Evolutionary conservation across 2,329 filamentous ascomycete genomes (phyloP).

Genomic region (Camillea tinctor): DNA sequence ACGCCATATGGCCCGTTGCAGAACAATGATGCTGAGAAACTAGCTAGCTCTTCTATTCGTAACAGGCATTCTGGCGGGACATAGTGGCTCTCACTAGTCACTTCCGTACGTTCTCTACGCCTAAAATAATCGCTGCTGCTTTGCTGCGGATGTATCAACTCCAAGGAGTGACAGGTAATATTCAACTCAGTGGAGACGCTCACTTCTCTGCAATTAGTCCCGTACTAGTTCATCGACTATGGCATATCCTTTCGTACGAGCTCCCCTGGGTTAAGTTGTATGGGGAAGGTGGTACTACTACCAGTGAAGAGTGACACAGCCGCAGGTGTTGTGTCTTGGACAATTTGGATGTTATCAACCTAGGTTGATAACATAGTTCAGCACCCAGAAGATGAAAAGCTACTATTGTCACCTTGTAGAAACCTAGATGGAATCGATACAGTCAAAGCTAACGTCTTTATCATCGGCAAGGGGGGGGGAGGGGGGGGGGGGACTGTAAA

Average conservation of each 20-base stretch:
- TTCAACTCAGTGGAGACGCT: background rate
- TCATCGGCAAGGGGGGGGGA: too few relatives aligned
- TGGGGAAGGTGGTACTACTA: conserved; percentile 5
- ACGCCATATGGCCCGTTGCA: too few relatives aligned
- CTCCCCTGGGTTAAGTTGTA: conserved; percentile 1
- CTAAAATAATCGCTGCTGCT: background rate
- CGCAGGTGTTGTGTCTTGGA: conserved; percentile 23
- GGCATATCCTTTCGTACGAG: conserved; percentile 3
- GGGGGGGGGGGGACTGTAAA: conserved; percentile 36
- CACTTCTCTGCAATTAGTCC: conserved; percentile 3
- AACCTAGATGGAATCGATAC: conserved; percentile 11
- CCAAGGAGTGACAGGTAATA: background rate
- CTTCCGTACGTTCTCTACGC: conserved; percentile 2
- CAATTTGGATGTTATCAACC: conserved; percentile 35
- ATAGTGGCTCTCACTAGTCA: conserved; percentile 6
- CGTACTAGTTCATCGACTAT: conserved; percentile 6
- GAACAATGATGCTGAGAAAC: conserved; percentile 1
- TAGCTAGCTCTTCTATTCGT: background rate
- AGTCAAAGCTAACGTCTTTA: conserved; percentile 33
- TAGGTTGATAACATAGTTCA: conserved; percentile 25
- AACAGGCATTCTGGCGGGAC: conserved; percentile 5
- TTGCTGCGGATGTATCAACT: background rate
- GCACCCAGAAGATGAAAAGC: conserved; percentile 28
- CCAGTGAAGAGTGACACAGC: background rate
- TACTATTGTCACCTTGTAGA: conserved; percentile 21